Percentiles rank a stretch among this genome's conserved stretches.
Conservation (phyloP, 495 filamentous ascomycete species). For the Talaromyces thailandensis region DNA sequence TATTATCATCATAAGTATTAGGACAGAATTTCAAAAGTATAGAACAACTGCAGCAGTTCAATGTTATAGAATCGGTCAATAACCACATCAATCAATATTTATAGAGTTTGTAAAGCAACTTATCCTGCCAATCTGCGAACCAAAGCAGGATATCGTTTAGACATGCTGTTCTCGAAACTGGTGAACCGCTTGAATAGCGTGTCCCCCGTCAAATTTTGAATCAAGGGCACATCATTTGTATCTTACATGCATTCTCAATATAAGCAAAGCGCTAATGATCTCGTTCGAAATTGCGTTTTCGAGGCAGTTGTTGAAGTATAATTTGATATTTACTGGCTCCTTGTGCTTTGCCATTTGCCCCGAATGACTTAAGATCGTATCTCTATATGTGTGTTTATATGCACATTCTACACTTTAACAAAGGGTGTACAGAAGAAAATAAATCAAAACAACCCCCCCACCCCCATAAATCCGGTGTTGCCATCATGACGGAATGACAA, state of each 20-base stretch:
- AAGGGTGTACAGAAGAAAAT: background rate
- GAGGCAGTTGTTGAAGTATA: background rate
- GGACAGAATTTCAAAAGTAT: background rate
- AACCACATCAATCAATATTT: background rate
- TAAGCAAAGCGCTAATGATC: background rate
- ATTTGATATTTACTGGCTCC: background rate
- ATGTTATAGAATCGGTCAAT: background rate
- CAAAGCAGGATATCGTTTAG: background rate
- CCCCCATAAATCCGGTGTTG: background rate
- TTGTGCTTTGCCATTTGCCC: background rate
- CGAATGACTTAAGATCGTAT: background rate
- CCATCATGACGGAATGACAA: slow-evolving; percentile 22
- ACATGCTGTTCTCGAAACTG: background rate
- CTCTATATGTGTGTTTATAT: background rate
- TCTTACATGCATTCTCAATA: background rate
- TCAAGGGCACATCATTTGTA: slow-evolving; percentile 14
- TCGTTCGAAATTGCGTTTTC: no score
- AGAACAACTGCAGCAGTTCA: background rate
- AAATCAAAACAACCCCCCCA: background rate
- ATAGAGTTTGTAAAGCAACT: background rate
- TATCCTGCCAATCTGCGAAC: background rate
- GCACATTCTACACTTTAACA: background rate
- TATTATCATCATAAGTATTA: background rate
- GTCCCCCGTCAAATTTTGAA: slow-evolving; percentile 29
- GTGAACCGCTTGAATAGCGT: slow-evolving; percentile 14